These are phyloP conservation scores for Gaultheria prostrata DNA, from an alignment of 148 eudicot genomes.

Conservation along the genomic window DNA sequence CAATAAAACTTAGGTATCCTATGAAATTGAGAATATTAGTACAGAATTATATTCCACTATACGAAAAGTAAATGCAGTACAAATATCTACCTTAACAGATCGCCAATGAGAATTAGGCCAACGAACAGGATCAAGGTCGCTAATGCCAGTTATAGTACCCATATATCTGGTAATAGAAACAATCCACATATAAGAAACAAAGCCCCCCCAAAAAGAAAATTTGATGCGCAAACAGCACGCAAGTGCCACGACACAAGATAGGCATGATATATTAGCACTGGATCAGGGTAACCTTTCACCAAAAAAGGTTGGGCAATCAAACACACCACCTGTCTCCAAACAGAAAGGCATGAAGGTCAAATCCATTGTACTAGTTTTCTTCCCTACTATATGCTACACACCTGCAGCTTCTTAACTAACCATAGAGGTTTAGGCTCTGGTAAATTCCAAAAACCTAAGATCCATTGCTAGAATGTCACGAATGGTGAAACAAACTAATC, in stretches of 20 bases:
- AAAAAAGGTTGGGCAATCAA: constrained; percentile 6
- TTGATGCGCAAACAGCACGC: background rate
- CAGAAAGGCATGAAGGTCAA: background rate
- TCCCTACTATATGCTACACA: background rate
- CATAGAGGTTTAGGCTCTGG: background rate
- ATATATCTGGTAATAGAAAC: constrained; percentile 58
- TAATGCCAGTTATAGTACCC: constrained; percentile 91
- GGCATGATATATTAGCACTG: constrained; percentile 18
- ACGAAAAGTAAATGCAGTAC: constrained; percentile 1
- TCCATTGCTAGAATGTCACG: constrained; percentile 9
- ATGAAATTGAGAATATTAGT: background rate
- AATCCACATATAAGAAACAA: constrained; percentile 23
- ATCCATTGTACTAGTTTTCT: background rate
- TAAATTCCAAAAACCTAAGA: background rate
- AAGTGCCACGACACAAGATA: background rate
- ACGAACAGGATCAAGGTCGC: constrained; percentile 81
- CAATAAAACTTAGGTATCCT: background rate
- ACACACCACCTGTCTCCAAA: background rate
- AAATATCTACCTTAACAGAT: constrained; percentile 70
- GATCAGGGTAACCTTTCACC: background rate
- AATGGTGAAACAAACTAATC: background rate
- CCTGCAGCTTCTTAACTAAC: background rate
- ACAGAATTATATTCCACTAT: constrained; percentile 1
- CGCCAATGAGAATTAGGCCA: constrained; percentile 98
- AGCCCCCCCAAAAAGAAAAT: constrained; percentile 8